Conservation (phyloP, 805 yeast genomes). For the Pichia insulana region DNA sequence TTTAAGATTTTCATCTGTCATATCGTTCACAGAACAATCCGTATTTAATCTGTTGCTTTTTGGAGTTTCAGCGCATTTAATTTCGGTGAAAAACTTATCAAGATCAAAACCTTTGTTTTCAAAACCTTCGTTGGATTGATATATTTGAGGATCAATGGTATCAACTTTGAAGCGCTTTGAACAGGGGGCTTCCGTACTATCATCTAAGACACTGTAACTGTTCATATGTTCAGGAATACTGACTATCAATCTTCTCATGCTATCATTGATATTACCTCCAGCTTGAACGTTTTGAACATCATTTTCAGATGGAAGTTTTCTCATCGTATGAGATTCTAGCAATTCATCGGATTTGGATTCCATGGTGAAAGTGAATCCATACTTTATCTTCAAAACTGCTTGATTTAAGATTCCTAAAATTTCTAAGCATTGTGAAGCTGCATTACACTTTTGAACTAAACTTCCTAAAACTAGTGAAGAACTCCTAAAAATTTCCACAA, state of each 20-base stretch:
- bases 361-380: conserved; percentile 22
- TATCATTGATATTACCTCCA: conserved; percentile 31
- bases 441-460: conserved; percentile 63
- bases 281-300: conserved; percentile 25
- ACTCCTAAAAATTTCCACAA: conserved; percentile 39
- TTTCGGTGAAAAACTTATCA: conserved; percentile 40
- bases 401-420: conserved; percentile 64
- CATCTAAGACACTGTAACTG: not conserved
- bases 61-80: conserved; percentile 29
- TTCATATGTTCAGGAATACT: conserved; percentile 22
- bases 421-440: conserved; percentile 64
- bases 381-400: conserved; percentile 57
- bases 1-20: too few species aligned
- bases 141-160: not conserved
- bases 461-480: conserved; percentile 53
- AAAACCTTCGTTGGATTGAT: not conserved
- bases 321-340: conserved; percentile 19
- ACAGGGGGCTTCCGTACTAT: not conserved
- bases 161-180: conserved; percentile 1
- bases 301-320: conserved; percentile 23
- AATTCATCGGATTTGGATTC: conserved; percentile 9
- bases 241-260: conserved; percentile 32
- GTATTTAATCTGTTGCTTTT: too few species aligned
- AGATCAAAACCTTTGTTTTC: conserved; percentile 25
- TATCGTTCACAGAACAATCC: too few species aligned